Evolutionary conservation across 2,329 filamentous ascomycete species (phyloP), one percentile per base, ranked within the genome.

Genomic region (Verticillium nubilum): DNA sequence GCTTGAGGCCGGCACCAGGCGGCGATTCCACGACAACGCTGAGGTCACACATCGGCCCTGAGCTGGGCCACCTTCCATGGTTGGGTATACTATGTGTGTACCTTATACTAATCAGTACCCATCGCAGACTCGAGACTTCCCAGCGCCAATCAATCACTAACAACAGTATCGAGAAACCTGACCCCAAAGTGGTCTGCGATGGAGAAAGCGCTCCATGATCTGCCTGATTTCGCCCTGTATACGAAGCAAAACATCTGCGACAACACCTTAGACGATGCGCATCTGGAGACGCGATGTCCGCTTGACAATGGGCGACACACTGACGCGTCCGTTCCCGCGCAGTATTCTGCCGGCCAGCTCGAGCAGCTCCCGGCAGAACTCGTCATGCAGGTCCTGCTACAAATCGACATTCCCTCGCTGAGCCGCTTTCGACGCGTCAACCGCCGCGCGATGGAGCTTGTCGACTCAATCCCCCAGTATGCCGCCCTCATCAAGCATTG

Each of bases 381-480:
- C 12, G 52, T 73, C 35, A 58, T 59, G 26, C 55, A 67, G 23
- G 33, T 70, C n/a, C 67, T 75, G 19, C 50, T 66, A 9, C 35
- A 63, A 13, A 59, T 71, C 13, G 74, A 75, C 58, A 57, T 76
- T 1, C 67, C 58, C 1, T 67, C 71, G 3, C 66, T 78, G 28
- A 69, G 66, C 26, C 35, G 59, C 9, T 73, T 78, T 58, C 70
- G 72, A 54, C 67, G 67, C 54, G 72, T 76, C 52, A 76, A 68
- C 52, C 56, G 60, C 7, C 63, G 65, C 12, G 72, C 73, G 12
- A 73, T 72, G 67, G 55, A 65, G 23, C 63, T 71, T 17, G 72
- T 75, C 54, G 69, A 77, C 65, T 70, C 68, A 1, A 58, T 77
- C 17, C 70, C 63, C n/a, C 64, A 73, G 61, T 77, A 75, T 62